Percentiles rank a stretch among this genome's conserved stretches.
Evolutionary conservation across 306 rosid genomes (phyloP).

Genomic region (Myrica gale): DNA sequence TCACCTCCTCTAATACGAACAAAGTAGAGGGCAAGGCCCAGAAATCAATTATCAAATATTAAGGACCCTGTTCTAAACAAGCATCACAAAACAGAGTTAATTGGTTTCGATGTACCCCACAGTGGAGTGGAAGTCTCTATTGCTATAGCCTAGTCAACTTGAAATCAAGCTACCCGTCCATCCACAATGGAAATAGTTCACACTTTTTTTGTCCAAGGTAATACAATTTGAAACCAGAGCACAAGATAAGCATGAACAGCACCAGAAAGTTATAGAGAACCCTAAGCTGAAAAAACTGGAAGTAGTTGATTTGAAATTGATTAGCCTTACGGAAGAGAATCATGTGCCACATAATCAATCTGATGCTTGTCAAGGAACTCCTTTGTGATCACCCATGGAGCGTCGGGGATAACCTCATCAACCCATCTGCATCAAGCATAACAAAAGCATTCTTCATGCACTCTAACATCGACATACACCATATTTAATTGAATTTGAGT

Average conservation of each 20-base stretch:
- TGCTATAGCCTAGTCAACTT: neutral
- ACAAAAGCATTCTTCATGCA: neutral
- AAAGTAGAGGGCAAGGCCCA: too few relatives aligned
- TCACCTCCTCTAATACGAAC: neutral
- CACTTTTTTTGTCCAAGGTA: neutral
- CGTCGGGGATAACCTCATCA: slow-evolving; percentile 86
- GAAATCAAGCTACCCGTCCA: neutral
- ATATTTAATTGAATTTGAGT: neutral
- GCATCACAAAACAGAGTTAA: neutral
- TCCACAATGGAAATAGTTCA: neutral
- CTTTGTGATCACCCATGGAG: slow-evolving; percentile 81
- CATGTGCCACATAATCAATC: slow-evolving; percentile 82
- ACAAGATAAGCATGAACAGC: neutral
- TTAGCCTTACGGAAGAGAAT: slow-evolving; percentile 82
- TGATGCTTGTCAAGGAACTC: slow-evolving; percentile 77
- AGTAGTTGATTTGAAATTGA: neutral
- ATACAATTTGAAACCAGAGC: neutral
- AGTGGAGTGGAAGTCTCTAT: neutral
- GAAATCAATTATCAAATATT: neutral
- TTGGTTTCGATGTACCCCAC: neutral
- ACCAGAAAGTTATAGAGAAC: neutral
- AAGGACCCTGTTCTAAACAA: neutral
- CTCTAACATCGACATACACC: neutral
- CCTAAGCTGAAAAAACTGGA: neutral
- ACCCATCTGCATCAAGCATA: slow-evolving; percentile 62